phyloP scores from a whole-genome alignment of 2,329 filamentous ascomycete genomes.

The Leptographium flavum region DNA sequence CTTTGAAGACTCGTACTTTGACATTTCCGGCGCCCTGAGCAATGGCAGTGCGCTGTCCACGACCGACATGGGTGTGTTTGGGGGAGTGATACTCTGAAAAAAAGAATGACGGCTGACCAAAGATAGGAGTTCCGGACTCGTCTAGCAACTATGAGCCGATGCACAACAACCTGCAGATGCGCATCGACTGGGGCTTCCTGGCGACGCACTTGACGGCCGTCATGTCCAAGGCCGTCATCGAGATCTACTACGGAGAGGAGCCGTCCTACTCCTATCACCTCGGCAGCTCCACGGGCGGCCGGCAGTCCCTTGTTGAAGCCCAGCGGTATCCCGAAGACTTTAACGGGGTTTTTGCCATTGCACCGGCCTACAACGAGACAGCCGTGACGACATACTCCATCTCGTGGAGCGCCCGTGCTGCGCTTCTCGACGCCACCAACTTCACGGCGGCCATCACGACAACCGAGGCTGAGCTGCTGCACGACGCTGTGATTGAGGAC shows the following conservation, averaged over 20 bases:
- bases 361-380: constrained; percentile 16
- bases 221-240: constrained; percentile 27
- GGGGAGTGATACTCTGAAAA: not conserved
- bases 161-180: constrained; percentile 15
- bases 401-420: not conserved
- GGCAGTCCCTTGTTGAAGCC: constrained; percentile 34
- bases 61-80: not conserved
- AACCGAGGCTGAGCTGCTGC: constrained; percentile 15
- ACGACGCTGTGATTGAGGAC: constrained; percentile 23
- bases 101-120: not conserved
- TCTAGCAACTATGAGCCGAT: not conserved
- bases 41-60: not conserved
- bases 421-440: not conserved
- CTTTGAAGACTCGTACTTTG: not conserved
- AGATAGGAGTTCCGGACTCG: not conserved
- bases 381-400: not conserved
- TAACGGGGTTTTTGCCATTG: constrained; percentile 33
- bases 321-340: constrained; percentile 37
- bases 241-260: constrained; percentile 24
- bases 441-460: not conserved
- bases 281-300: constrained; percentile 39
- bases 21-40: not conserved
- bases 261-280: constrained; percentile 30
- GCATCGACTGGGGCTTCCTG: constrained; percentile 23
- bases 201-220: constrained; percentile 16